A percentile compares a stretch with the other conserved stretches of the same genome.
Conservation (phyloP, 202 grass and related monocot species). For the Carex sylvatica region DNA sequence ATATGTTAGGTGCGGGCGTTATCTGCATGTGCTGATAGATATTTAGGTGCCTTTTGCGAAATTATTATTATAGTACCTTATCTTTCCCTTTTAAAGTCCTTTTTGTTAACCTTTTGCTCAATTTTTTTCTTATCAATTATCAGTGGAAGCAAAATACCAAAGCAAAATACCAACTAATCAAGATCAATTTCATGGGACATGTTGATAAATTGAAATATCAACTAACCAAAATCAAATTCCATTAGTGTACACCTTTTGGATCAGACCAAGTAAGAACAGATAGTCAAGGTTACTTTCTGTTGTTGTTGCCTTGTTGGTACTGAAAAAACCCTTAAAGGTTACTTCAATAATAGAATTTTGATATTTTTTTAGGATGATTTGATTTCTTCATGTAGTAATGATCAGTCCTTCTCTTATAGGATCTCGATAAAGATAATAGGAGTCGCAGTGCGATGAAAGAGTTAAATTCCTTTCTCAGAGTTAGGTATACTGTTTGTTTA, state of each 20-base stretch:
- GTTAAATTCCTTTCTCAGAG: conserved; percentile 60
- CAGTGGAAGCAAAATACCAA: neutral
- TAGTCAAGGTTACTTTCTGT: neutral
- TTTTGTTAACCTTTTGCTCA: neutral
- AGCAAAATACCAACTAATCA: neutral
- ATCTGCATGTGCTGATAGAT: neutral
- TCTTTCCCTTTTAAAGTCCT: neutral
- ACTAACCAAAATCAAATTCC: neutral
- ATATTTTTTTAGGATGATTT: neutral
- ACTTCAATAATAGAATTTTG: neutral
- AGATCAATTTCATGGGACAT: neutral
- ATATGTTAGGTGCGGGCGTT: neutral
- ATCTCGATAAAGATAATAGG: conserved; percentile 33
- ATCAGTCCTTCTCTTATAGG: conserved; percentile 43
- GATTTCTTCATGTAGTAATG: neutral
- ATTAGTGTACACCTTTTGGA: neutral
- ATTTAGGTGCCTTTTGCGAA: neutral
- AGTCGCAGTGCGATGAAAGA: conserved; percentile 46
- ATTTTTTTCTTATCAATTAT: neutral
- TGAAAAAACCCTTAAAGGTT: neutral
- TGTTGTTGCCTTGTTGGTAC: neutral
- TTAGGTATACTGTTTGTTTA: conserved; percentile 49
- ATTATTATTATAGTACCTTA: neutral
- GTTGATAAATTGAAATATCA: neutral
- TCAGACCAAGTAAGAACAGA: neutral